Percentiles rank a stretch among this genome's conserved stretches.
phyloP scores from a whole-genome alignment of 495 filamentous ascomycete genomes.

The Aeminium ludgeri region DNA sequence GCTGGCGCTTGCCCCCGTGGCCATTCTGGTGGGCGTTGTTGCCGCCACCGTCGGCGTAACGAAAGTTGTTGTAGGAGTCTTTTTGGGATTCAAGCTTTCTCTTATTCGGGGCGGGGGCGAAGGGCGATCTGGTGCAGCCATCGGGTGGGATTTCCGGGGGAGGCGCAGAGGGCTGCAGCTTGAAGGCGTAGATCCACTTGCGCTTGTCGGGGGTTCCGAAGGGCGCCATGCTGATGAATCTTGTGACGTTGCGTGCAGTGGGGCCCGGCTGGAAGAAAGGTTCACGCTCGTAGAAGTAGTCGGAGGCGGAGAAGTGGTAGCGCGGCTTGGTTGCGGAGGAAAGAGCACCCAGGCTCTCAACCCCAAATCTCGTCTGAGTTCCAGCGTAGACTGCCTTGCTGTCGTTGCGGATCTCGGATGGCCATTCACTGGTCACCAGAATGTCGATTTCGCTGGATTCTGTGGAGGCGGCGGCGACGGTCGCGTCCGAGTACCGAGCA shows the following conservation, averaged over 20 bases:
- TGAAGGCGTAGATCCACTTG: constrained; percentile 85
- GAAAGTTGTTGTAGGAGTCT: constrained; percentile 16
- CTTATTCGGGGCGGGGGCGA: constrained; percentile 38
- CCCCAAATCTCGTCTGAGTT: constrained; percentile 23
- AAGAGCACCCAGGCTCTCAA: constrained; percentile 52
- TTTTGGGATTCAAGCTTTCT: constrained; percentile 26
- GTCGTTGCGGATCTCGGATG: constrained; percentile 45
- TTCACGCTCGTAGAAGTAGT: constrained; percentile 70
- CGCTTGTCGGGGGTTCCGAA: constrained; percentile 55
- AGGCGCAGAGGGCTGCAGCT: constrained; percentile 46
- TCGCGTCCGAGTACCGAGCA: constrained; percentile 56
- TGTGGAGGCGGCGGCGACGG: constrained; percentile 47
- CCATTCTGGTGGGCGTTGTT: constrained; percentile 12
- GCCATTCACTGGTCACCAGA: constrained; percentile 75
- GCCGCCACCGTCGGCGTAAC: constrained; percentile 36
- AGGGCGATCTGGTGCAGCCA: constrained; percentile 55
- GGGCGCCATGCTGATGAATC: constrained; percentile 74
- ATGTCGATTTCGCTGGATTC: constrained; percentile 68
- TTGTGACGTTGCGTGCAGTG: constrained; percentile 44
- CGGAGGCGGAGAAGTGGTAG: constrained; percentile 69
- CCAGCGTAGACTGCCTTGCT: constrained; percentile 39
- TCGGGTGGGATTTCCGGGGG: constrained; percentile 38
- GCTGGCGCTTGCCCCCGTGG: constrained; percentile 29
- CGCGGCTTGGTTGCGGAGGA: constrained; percentile 60
- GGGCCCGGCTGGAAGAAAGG: constrained; percentile 64